Evolutionary conservation across 2,329 filamentous ascomycete species (phyloP), one percentile per base, ranked within the genome.

Genomic region (Microdochium bolleyi): DNA sequence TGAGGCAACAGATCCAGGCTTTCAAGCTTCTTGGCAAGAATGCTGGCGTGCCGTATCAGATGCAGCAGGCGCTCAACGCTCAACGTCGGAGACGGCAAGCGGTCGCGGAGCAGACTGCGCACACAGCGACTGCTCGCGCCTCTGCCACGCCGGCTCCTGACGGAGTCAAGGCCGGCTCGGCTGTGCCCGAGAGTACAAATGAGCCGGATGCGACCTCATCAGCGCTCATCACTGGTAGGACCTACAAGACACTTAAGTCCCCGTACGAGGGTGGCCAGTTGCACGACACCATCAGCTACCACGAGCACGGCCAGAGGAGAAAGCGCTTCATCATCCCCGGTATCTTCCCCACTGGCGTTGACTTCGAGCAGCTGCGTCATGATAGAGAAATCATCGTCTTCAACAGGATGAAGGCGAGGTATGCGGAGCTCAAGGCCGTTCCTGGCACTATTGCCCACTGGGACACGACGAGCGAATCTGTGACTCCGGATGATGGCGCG

Each of bases 11-110:
- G 67, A 96, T 97, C 50, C 79, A 87, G 61, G 92, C 92, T 0
- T 97, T 96, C 72, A 95, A 95, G 70, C 79, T 91, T 59, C 77
- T 99, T 3, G 87, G 89, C 4, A 95, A 94, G 69, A 96, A 96
- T 60, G 78, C 87, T 14, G 87, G 91, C 1, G 83, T 97, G 3
- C 90, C 92, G 1, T 70, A 81, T 27, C 79, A 83, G 56, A 80
- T 96, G 58, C 90, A 95, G 66, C 88, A 92, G 63, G 83, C 88
- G 49, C 84, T 97, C 37, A 95, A 92, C 65, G 79, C 86, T 48
- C 84, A 87, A 54, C 83, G 86, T 49, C 80, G 85, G 59, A 84
- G 85, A 59, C 82, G 86, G 60, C 73, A 79, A 52, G 75, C 84
- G 24, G 75, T 82, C 14, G 70, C 66, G 3, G 76, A 79, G 54